Evolutionary conservation across 2,329 filamentous ascomycete genomes (phyloP).

Genomic region (Epichloe sibirici): DNA sequence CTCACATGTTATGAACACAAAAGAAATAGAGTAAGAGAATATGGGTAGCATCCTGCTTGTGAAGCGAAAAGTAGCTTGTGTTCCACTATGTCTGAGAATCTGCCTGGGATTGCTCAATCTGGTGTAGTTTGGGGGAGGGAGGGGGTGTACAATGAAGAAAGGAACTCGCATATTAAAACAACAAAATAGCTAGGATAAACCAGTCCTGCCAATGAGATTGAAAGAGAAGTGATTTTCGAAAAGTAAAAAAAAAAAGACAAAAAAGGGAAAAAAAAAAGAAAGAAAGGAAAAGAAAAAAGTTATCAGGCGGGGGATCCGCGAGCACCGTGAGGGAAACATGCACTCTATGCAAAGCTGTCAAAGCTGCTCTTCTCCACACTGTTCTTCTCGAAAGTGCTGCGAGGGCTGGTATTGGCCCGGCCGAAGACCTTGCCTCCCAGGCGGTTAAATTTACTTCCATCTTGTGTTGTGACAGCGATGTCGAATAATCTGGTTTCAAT

Average conservation of each 20-base stretch:
- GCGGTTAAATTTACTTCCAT: conserved; percentile 42
- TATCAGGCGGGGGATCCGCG: neutral
- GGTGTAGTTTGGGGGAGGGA: neutral
- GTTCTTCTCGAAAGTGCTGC: conserved; percentile 39
- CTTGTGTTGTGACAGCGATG: conserved; percentile 26
- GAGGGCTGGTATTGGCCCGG: conserved; percentile 38
- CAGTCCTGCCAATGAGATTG: neutral
- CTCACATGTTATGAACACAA: neutral
- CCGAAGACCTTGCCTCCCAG: conserved; percentile 47
- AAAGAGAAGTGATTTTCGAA: neutral
- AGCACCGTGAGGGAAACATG: neutral
- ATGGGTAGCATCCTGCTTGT: neutral
- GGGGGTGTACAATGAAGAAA: neutral
- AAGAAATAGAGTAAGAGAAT: conserved; percentile 3
- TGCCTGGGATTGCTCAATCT: neutral
- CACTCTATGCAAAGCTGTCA: conserved; percentile 21
- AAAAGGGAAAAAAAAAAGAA: neutral
- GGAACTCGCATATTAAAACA: neutral
- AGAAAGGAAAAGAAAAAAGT: neutral
- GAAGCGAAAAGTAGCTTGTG: neutral
- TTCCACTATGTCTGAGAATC: neutral
- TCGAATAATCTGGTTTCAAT: conserved; percentile 45
- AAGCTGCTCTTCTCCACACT: conserved; percentile 34
- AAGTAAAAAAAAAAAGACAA: neutral
- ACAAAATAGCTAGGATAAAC: conserved; percentile 2